Conservation (phyloP, 2,329 filamentous ascomycete genomes). For the Monilinia laxa region DNA sequence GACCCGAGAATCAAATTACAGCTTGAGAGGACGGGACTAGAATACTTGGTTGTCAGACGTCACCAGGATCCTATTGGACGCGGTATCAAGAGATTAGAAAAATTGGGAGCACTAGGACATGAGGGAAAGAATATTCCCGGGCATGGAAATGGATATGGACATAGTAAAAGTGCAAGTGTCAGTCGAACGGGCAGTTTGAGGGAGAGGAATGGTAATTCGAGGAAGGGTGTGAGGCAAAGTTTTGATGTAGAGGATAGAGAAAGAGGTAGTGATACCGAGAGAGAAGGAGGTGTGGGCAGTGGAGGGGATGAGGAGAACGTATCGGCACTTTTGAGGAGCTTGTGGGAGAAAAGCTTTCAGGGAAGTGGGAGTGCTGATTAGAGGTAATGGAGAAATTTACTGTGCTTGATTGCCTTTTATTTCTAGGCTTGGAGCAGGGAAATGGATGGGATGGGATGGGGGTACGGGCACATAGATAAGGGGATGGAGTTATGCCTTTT, state of each 20-base stretch:
- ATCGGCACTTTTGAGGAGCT: constrained; percentile 52
- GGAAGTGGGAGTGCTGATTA: constrained; percentile 48
- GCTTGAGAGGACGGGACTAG: constrained; percentile 67
- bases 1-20: constrained; percentile 65
- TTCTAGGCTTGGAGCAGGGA: neutral
- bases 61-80: constrained; percentile 70
- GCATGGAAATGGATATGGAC: constrained; percentile 34
- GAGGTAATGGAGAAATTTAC: constrained; percentile 10
- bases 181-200: constrained; percentile 28
- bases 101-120: constrained; percentile 51
- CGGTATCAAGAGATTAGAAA: constrained; percentile 55
- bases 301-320: constrained; percentile 44
- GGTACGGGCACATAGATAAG: neutral
- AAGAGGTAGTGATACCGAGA: constrained; percentile 33
- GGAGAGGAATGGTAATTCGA: constrained; percentile 17
- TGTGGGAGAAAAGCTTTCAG: constrained; percentile 63
- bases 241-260: constrained; percentile 37
- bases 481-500: constrained; percentile 5
- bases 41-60: constrained; percentile 71
- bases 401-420: neutral
- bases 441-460: neutral
- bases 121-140: constrained; percentile 51
- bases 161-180: constrained; percentile 25
- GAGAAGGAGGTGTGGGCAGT: constrained; percentile 23
- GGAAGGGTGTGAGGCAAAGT: constrained; percentile 45